These are phyloP conservation scores for Aspergillus olivimuriae DNA, from an alignment of 495 filamentous ascomycete species.

Conservation along the genomic window DNA sequence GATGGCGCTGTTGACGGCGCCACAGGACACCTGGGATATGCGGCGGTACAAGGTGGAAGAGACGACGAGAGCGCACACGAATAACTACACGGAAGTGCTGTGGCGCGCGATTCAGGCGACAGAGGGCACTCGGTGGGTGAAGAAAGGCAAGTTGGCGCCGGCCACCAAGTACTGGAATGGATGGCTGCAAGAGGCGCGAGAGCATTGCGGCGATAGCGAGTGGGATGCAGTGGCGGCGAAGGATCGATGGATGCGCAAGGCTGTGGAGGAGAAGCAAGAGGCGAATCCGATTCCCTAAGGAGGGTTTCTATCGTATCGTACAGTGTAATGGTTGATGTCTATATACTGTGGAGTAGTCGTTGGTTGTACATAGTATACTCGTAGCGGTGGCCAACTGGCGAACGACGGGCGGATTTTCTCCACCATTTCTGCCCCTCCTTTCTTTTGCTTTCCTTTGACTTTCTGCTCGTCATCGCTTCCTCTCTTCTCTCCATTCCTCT, in stretches of 20 bases:
- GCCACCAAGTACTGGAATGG: slow-evolving; percentile 41
- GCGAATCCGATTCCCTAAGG: too few relatives aligned
- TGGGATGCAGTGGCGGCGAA: slow-evolving; percentile 47
- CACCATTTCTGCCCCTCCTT: too few relatives aligned
- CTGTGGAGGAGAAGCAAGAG: neutral
- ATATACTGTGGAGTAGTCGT: too few relatives aligned
- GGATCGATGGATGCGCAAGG: slow-evolving; percentile 36
- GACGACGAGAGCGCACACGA: slow-evolving; percentile 6
- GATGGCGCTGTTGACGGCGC: slow-evolving; percentile 9
- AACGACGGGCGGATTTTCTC: too few relatives aligned
- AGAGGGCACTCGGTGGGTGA: slow-evolving; percentile 41
- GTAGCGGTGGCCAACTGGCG: too few relatives aligned
- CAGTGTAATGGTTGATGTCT: too few relatives aligned
- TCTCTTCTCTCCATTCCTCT: too few relatives aligned
- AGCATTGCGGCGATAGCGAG: slow-evolving; percentile 16
- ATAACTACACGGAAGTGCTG: slow-evolving; percentile 46
- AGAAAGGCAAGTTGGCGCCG: slow-evolving; percentile 41
- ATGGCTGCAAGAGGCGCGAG: slow-evolving; percentile 47
- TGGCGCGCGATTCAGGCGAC: slow-evolving; percentile 53
- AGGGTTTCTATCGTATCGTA: neutral
- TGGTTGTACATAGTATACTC: too few relatives aligned
- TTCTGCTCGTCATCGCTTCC: too few relatives aligned
- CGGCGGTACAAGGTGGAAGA: slow-evolving; percentile 20
- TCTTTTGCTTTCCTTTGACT: too few relatives aligned
- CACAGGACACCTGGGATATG: slow-evolving; percentile 10